phyloP scores from a whole-genome alignment of 1,139 yeast species.

The Hyphopichia burtonii region DNA sequence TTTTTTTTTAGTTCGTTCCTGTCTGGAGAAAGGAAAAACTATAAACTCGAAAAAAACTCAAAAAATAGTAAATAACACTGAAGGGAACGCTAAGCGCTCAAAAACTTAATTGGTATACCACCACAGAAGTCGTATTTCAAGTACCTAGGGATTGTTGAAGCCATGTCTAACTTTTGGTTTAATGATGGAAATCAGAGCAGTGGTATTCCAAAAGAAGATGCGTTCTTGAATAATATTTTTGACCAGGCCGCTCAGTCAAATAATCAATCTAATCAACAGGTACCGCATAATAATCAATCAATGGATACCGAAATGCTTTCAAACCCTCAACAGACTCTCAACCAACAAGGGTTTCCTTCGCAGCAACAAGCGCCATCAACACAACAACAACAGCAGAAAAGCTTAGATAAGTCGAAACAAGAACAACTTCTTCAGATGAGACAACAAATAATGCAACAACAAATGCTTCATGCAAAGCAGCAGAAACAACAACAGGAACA shows the following conservation, averaged over 20 bases:
- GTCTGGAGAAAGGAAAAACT: not conserved
- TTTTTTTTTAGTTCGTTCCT: not conserved
- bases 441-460: constrained; percentile 42
- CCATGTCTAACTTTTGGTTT: constrained; percentile 46
- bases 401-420: constrained; percentile 14
- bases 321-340: not conserved
- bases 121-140: too few species aligned
- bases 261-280: constrained; percentile 1
- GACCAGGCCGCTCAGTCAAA: constrained; percentile 14
- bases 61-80: not conserved
- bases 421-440: constrained; percentile 36
- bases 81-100: not conserved
- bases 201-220: constrained; percentile 22
- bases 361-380: constrained; percentile 24
- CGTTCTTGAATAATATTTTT: constrained; percentile 37
- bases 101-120: too few species aligned
- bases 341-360: constrained; percentile 12
- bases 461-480: constrained; percentile 27
- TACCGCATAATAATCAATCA: constrained; percentile 2
- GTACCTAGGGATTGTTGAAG: too few species aligned
- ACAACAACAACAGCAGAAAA: constrained; percentile 17
- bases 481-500: constrained; percentile 14
- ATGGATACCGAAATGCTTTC: not conserved
- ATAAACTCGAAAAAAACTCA: not conserved
- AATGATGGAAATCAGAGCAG: constrained; percentile 21